These are phyloP conservation scores for Calocybe indica DNA, from an alignment of 768 basidiomycete species.

Conservation along the genomic window DNA sequence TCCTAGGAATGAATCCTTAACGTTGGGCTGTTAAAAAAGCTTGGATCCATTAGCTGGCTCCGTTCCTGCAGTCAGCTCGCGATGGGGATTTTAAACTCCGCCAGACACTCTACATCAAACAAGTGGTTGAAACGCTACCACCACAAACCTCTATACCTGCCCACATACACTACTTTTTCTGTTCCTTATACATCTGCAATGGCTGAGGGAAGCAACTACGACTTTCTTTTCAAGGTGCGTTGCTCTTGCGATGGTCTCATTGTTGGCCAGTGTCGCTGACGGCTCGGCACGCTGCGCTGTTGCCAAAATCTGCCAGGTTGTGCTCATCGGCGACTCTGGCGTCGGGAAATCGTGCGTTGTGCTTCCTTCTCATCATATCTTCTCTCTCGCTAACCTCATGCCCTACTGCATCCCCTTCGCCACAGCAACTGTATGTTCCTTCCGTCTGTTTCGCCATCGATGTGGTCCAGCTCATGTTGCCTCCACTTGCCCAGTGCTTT, in stretches of 20 bases:
- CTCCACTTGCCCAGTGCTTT: conserved; percentile 66
- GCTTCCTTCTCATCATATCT: conserved; percentile 8
- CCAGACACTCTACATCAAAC: conserved; percentile 6
- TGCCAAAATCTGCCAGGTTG: conserved; percentile 54
- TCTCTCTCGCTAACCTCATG: conserved; percentile 5
- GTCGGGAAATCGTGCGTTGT: conserved; percentile 96
- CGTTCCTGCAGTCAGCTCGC: not conserved
- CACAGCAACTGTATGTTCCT: conserved; percentile 56
- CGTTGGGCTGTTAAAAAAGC: too few relatives aligned
- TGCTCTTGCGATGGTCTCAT: too few relatives aligned
- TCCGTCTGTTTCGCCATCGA: not conserved
- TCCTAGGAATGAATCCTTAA: too few relatives aligned
- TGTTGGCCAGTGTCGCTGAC: not conserved
- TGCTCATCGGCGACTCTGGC: conserved; percentile 97
- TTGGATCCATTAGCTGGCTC: too few relatives aligned
- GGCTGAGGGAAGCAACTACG: conserved; percentile 94
- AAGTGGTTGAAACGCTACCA: conserved; percentile 9
- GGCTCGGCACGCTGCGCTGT: not conserved
- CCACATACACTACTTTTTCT: conserved; percentile 12
- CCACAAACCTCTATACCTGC: conserved; percentile 12
- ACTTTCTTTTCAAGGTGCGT: conserved; percentile 96
- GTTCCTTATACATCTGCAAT: conserved; percentile 33
- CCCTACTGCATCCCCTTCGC: not conserved
- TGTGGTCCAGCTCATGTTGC: conserved; percentile 6
- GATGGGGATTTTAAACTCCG: conserved; percentile 20